These are phyloP conservation scores for Cordyceps cateniannulata DNA, from an alignment of 2,329 filamentous ascomycete genomes.

Conservation along the genomic window DNA sequence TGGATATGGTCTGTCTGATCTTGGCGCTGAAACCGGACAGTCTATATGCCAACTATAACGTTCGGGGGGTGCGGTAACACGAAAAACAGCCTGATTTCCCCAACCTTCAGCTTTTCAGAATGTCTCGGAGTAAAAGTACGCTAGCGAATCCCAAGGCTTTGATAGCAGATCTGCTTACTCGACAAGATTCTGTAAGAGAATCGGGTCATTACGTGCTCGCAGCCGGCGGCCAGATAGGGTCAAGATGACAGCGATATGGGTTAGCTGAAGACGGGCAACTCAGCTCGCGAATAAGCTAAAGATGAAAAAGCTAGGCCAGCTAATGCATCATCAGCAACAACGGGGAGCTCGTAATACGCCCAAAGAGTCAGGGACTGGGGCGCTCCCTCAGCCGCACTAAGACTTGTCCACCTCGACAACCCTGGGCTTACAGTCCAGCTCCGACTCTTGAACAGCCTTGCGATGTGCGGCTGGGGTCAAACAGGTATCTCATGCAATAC, in stretches of 20 bases:
- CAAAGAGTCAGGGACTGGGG: not conserved
- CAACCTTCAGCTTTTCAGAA: no score
- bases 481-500: not conserved
- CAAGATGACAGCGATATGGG: not conserved
- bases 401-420: not conserved
- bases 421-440: not conserved
- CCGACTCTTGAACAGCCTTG: not conserved
- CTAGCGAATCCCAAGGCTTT: no score
- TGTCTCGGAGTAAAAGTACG: no score
- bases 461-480: not conserved
- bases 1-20: no score
- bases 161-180: not conserved
- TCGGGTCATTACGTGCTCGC: not conserved
- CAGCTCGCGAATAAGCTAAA: not conserved
- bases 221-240: not conserved
- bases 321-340: slow-evolving; percentile 5
- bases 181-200: not conserved
- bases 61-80: not conserved
- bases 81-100: not conserved
- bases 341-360: not conserved
- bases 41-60: not conserved
- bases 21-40: not conserved
- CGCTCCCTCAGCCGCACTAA: not conserved
- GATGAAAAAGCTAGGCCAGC: not conserved
- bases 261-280: not conserved